Conservation (phyloP, 257 asterid genomes). For the Thymus mandschuricus region DNA sequence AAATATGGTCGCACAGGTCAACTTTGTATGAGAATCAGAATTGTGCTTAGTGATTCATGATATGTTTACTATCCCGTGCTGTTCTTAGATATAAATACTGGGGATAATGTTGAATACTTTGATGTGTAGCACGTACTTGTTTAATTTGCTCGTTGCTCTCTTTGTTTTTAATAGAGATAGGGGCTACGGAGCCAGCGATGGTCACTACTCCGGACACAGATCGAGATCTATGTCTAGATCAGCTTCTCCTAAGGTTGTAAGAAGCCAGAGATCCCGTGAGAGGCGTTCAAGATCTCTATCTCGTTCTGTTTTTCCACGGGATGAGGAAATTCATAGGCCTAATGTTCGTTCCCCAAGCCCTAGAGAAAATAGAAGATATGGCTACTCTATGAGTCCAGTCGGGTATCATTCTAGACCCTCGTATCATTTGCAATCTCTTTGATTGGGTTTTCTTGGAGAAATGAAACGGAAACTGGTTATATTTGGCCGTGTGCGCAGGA, state of each 20-base stretch:
- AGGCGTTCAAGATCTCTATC: slow-evolving; percentile 41
- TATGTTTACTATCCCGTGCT: not conserved
- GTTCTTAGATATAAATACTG: not conserved
- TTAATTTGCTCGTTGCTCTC: not conserved
- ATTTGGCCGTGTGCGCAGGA: no score
- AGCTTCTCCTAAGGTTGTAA: not conserved
- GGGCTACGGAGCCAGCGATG: slow-evolving; percentile 1
- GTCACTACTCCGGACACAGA: not conserved
- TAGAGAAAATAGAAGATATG: slow-evolving; percentile 47
- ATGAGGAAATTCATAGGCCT: slow-evolving; percentile 38
- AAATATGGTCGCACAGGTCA: not conserved
- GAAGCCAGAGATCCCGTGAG: not conserved
- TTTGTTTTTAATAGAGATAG: slow-evolving; percentile 1
- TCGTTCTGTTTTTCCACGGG: slow-evolving; percentile 57
- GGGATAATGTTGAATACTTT: not conserved
- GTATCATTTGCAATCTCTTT: no score
- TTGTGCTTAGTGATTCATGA: slow-evolving; percentile 11
- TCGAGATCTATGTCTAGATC: slow-evolving; percentile 20
- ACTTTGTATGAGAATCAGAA: slow-evolving; percentile 16
- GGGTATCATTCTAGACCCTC: not conserved
- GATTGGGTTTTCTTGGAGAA: no score
- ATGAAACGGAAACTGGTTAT: no score
- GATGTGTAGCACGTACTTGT: not conserved
- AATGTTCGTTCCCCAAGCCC: slow-evolving; percentile 44
- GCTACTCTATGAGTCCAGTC: slow-evolving; percentile 39